Evolutionary conservation across 202 grass and related monocot species (phyloP).

Genomic region (Dendrocalamus latiflorus): DNA sequence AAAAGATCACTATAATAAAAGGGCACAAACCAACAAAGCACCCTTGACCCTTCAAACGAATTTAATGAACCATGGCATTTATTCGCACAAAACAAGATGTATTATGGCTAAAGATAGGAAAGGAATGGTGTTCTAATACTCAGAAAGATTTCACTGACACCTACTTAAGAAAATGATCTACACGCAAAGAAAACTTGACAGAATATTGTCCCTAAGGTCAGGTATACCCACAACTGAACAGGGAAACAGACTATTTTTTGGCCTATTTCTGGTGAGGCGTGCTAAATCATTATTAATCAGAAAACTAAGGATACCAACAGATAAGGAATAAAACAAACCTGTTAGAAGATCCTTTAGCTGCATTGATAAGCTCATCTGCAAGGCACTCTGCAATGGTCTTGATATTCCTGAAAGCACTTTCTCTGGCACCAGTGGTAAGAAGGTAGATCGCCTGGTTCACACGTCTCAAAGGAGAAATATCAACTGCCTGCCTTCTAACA

Average conservation of each 20-base stretch:
- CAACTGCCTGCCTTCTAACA: constrained; percentile 55
- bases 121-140: neutral
- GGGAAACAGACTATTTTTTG: neutral
- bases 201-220: neutral
- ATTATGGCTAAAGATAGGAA: neutral
- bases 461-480: constrained; percentile 55
- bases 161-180: neutral
- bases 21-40: neutral
- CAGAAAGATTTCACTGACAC: neutral
- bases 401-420: constrained; percentile 58
- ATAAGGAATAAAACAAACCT: neutral
- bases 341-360: constrained; percentile 48
- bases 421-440: constrained; percentile 51
- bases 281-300: neutral
- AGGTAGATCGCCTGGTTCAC: constrained; percentile 59
- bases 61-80: neutral
- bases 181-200: neutral
- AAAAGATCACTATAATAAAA: neutral
- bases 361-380: constrained; percentile 59
- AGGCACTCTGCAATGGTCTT: constrained; percentile 63
- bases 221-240: neutral
- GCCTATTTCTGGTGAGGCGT: neutral
- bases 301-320: neutral
- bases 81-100: neutral
- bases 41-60: neutral